Evolutionary conservation across 495 filamentous ascomycete genomes (phyloP).

Genomic region (Viridothelium virens): DNA sequence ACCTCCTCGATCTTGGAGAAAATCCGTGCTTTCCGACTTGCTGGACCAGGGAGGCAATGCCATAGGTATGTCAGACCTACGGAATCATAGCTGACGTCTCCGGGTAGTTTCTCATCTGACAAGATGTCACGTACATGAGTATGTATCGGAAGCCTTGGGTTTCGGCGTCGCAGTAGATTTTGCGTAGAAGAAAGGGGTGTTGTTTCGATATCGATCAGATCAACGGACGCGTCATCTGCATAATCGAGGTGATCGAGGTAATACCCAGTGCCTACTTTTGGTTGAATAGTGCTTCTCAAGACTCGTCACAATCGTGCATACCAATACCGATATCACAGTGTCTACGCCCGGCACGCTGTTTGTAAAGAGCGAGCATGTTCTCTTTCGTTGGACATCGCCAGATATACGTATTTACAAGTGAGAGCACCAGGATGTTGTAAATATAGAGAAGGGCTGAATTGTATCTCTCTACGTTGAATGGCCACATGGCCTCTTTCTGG

Average conservation of each 20-base stretch:
- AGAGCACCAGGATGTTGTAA: constrained; percentile 35
- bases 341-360: constrained; percentile 25
- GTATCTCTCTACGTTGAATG: constrained; percentile 6
- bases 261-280: not conserved
- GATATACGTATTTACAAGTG: constrained; percentile 29
- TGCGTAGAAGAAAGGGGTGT: not conserved
- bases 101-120: not conserved
- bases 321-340: constrained; percentile 41
- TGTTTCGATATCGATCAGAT: not conserved
- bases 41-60: not conserved
- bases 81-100: not conserved
- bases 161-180: not conserved
- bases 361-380: constrained; percentile 37
- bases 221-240: constrained; percentile 3
- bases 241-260: not conserved
- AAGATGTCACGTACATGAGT: constrained; percentile 1
- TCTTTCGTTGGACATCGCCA: constrained; percentile 34
- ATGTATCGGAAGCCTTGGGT: not conserved
- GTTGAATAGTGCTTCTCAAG: constrained; percentile 3
- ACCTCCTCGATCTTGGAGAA: not conserved
- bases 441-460: constrained; percentile 11
- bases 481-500: not conserved
- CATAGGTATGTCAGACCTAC: not conserved
- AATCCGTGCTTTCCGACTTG: not conserved
- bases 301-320: not conserved